Evolutionary conservation across 768 basidiomycete genomes (phyloP).

Genomic region (Rhodotorula paludigena): DNA sequence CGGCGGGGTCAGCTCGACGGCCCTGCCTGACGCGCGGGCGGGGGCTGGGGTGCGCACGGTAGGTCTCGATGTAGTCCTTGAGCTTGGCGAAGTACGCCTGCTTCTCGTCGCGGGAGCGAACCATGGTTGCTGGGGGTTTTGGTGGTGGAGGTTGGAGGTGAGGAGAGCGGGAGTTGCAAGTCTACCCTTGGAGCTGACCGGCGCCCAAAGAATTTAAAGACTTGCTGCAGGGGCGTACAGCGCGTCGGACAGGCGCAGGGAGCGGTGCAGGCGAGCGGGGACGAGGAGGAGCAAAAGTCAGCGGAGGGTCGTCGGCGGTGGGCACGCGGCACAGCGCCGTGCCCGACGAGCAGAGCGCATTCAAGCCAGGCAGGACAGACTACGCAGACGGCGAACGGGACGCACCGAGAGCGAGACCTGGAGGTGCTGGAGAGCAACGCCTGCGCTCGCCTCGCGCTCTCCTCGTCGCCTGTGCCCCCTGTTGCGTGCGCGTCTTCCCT

Average conservation of each 20-base stretch:
- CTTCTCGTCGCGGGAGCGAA: conserved; percentile 40
- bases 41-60: conserved; percentile 56
- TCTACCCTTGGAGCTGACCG: conserved; percentile 37
- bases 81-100: conserved; percentile 67
- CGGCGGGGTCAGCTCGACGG: neutral
- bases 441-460: too few relatives aligned
- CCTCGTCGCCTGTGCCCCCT: too few relatives aligned
- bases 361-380: too few relatives aligned
- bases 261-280: neutral
- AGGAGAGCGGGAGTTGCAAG: conserved; percentile 20
- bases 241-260: neutral
- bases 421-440: too few relatives aligned
- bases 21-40: neutral
- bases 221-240: conserved; percentile 11
- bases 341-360: neutral
- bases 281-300: neutral
- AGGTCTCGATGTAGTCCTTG: conserved; percentile 83
- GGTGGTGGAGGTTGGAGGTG: conserved; percentile 6
- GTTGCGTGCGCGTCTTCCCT: too few relatives aligned
- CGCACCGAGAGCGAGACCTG: too few relatives aligned
- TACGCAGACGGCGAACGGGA: too few relatives aligned
- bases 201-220: conserved; percentile 42
- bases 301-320: neutral
- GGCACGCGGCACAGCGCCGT: too few relatives aligned
- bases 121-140: conserved; percentile 21